phyloP scores from a whole-genome alignment of 1,284 basidiomycete species.

The Tilletia horrida region DNA sequence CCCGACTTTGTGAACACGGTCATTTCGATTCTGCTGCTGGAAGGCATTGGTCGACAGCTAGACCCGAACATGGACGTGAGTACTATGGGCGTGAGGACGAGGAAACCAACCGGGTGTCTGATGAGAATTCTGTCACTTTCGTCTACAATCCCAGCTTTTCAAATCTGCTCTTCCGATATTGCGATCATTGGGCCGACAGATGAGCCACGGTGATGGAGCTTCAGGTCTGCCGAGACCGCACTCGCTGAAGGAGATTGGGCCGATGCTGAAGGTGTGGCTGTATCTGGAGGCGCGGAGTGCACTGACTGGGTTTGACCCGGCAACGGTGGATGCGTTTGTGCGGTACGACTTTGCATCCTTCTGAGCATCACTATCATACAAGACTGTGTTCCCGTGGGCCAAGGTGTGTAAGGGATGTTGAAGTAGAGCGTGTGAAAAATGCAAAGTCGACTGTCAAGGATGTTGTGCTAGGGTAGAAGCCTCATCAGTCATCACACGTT shows the following conservation, averaged over 20 bases:
- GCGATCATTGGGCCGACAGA: conserved; percentile 37
- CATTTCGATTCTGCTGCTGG: conserved; percentile 84
- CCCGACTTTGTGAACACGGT: conserved; percentile 98
- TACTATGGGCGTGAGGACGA: conserved; percentile 66
- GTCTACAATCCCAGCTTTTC: conserved; percentile 34
- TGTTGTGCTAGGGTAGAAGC: too few relatives aligned
- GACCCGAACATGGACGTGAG: conserved; percentile 90
- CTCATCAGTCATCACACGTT: too few relatives aligned
- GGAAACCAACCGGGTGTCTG: neutral
- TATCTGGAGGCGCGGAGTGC: conserved; percentile 43
- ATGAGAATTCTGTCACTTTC: neutral
- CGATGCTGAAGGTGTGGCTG: conserved; percentile 49
- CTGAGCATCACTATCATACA: neutral
- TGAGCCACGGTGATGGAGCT: conserved; percentile 18
- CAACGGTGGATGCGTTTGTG: conserved; percentile 46
- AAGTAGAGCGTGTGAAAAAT: too few relatives aligned
- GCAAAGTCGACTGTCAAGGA: too few relatives aligned
- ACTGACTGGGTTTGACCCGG: conserved; percentile 33
- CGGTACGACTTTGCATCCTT: conserved; percentile 36
- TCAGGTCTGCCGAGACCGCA: neutral
- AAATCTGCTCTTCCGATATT: conserved; percentile 49
- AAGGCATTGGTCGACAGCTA: conserved; percentile 90
- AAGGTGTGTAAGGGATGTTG: too few relatives aligned
- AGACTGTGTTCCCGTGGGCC: too few relatives aligned
- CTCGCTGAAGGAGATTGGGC: conserved; percentile 28